A percentile compares a stretch with the other conserved stretches of the same genome.
These are phyloP conservation scores for Umbelopsis sp. DNA, from an alignment of 371 early-diverging fungal genomes.

Conservation along the genomic window DNA sequence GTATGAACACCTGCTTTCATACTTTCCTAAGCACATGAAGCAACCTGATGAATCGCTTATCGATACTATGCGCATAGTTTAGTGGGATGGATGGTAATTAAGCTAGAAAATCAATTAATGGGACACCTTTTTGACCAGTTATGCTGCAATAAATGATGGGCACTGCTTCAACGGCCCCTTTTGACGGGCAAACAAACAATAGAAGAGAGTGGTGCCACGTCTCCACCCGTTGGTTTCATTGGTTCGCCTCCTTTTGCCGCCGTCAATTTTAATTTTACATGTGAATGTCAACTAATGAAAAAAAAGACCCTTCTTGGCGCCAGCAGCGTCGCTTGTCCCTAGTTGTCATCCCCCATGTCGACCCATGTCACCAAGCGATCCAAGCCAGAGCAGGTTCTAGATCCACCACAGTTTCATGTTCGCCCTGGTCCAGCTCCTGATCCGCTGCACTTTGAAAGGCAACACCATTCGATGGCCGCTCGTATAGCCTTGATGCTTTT, in stretches of 20 bases:
- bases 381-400: not conserved
- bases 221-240: not conserved
- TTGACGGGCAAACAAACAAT: too few relatives aligned
- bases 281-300: not conserved
- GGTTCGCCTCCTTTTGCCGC: not conserved
- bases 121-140: not conserved
- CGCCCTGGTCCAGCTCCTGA: slow-evolving; percentile 2
- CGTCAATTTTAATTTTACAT: not conserved
- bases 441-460: not conserved
- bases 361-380: not conserved
- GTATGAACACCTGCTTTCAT: slow-evolving; percentile 72
- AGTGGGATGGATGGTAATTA: not conserved
- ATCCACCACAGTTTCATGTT: slow-evolving; percentile 11
- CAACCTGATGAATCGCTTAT: slow-evolving; percentile 78
- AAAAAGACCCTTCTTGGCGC: slow-evolving; percentile 1
- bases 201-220: not conserved
- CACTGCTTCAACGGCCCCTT: too few relatives aligned
- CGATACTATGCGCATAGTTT: slow-evolving; percentile 63
- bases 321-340: not conserved
- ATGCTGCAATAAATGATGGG: not conserved
- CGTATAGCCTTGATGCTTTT: not conserved
- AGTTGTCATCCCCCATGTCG: not conserved
- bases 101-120: not conserved
- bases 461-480: not conserved
- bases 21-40: slow-evolving; percentile 80